Percentiles rank a stretch among this genome's conserved stretches.
phyloP scores from a whole-genome alignment of 306 rosid genomes.

The Vigna radiata region DNA sequence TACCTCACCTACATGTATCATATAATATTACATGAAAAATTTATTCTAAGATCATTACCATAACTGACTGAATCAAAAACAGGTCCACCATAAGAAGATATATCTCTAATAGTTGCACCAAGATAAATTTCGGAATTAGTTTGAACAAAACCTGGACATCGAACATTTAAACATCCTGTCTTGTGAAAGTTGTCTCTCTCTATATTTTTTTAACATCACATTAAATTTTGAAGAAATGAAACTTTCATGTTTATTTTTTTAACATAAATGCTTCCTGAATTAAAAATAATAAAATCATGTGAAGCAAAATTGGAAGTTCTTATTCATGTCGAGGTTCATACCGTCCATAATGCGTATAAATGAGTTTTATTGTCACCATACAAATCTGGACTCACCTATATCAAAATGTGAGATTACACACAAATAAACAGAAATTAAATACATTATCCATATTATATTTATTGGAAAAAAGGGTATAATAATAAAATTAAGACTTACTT shows the following conservation, averaged over 20 bases:
- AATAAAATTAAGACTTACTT: too few relatives aligned
- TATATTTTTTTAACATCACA: not conserved
- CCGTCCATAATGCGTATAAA: not conserved
- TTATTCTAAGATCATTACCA: not conserved
- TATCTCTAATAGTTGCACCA: not conserved
- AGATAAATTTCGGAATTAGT: not conserved
- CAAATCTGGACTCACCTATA: constrained; percentile 9
- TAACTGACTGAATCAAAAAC: accelerated
- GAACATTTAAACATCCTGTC: not conserved
- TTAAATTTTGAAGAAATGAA: too few relatives aligned
- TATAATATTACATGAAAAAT: not conserved
- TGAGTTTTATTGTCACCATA: not conserved
- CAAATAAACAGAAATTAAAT: not conserved
- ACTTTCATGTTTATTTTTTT: too few relatives aligned
- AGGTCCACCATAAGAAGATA: not conserved
- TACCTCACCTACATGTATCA: too few relatives aligned
- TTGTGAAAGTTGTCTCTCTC: not conserved
- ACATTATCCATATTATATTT: not conserved
- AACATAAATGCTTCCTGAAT: too few relatives aligned
- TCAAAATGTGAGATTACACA: not conserved
- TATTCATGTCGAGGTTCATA: not conserved
- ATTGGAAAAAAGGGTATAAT: too few relatives aligned
- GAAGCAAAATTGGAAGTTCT: too few relatives aligned
- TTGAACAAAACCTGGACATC: constrained; percentile 20
- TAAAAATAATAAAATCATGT: too few relatives aligned